phyloP scores from a whole-genome alignment of 163 green algal genomes.

The Trebouxia gelatinosa region DNA sequence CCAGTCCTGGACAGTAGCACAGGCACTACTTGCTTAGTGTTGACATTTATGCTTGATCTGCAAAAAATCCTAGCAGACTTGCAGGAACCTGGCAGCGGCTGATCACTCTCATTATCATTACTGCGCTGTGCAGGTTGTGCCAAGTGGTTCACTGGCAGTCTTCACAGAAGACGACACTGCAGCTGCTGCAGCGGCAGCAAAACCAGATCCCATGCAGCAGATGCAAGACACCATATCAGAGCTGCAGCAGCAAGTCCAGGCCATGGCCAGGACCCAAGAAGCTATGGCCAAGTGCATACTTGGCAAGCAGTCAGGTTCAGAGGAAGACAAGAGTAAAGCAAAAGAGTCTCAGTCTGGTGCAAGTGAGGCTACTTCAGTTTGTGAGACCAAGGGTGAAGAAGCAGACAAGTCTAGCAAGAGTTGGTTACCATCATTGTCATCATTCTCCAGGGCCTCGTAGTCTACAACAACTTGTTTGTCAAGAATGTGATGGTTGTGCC shows the following conservation, averaged over 20 bases:
- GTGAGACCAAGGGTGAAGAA: neutral
- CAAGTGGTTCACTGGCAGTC: conserved; percentile 9
- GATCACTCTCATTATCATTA: too few species aligned
- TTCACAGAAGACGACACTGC: conserved; percentile 5
- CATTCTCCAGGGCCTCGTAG: neutral
- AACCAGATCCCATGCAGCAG: conserved; percentile 7
- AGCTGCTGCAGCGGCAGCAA: neutral
- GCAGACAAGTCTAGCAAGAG: conserved; percentile 4
- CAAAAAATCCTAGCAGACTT: too few species aligned
- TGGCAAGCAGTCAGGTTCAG: conserved; percentile 2
- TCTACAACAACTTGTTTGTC: too few species aligned
- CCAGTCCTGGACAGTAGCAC: too few species aligned
- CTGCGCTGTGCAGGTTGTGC: neutral
- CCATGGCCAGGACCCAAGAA: conserved; percentile 19
- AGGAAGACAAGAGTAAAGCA: neutral
- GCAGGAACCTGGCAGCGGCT: too few species aligned
- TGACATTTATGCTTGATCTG: too few species aligned
- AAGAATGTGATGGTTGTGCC: too few species aligned
- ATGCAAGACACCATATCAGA: conserved; percentile 2
- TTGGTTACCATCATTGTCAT: conserved; percentile 1
- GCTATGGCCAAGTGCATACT: neutral
- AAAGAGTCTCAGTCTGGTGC: neutral
- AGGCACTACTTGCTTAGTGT: too few species aligned
- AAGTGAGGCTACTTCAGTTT: neutral
- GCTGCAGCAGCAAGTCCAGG: conserved; percentile 8